Base-by-base conservation (phyloP, 1,284 basidiomycete species). In the Takashimella tepidaria region DNA sequence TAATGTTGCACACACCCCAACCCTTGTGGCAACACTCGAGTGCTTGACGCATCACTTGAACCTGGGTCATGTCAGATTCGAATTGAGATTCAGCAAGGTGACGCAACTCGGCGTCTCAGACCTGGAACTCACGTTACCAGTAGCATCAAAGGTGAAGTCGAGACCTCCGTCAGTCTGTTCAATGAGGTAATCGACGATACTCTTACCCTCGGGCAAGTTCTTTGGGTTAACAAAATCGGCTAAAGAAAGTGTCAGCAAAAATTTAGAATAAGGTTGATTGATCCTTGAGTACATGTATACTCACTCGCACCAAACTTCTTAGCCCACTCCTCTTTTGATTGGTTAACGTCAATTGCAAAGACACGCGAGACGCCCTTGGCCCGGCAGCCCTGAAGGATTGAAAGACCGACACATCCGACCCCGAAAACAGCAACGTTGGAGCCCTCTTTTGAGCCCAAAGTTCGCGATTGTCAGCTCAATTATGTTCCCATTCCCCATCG, bases 1-100 rank as follows among this genome's bases (percentile, higher is more conserved):
- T 97, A 63, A 98, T 77, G 50, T 92, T 98, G 59, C 86, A 91
- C 41, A 97, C 86, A 70, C 96, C 95, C 92, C 92, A 97, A n/a
- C 92, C 92, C 76, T 98, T 98, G 79, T 98, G 96, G 76, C 93
- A 98, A 19, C 90, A 87, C 78, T 98, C 95, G 50, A 98, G 83
- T 27, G 95, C 96, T 50, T 85, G 80, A 60, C 95, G 86, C 95
- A 98, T 98, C 55, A 98, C 95, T 41, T 89, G 78, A 13, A 92
- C 85, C 85, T 86, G 49, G 53, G 16, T 24, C 12, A 44, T 47
- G 22, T 44, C 22, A 19, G 42, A 8, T 11, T 44, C 37, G 50
- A 42, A 40, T n/a, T 10, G 22, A 43, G 22, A 46, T 53, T 56
- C n/a, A 60, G 23, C 19, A 40, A 21, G 16, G 26, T 41, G 27